phyloP scores from a whole-genome alignment of 177 flowering plant genomes.

The Vitis hybrid region DNA sequence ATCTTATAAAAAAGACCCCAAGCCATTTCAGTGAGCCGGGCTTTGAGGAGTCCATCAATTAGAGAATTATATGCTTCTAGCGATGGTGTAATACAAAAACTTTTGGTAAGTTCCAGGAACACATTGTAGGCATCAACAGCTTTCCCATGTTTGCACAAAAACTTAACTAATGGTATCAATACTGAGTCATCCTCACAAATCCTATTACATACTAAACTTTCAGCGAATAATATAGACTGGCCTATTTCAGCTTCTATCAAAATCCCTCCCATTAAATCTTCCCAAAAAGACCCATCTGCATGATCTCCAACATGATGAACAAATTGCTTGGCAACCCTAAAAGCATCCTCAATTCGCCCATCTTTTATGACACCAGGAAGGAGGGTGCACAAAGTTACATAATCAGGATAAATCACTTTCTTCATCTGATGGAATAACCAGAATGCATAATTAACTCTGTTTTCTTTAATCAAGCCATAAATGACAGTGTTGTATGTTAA shows the following conservation, averaged over 20 bases:
- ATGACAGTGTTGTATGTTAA: constrained; percentile 81
- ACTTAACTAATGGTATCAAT: constrained; percentile 50
- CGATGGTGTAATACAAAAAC: constrained; percentile 45
- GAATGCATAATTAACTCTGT: constrained; percentile 59
- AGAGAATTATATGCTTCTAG: constrained; percentile 52
- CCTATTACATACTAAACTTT: constrained; percentile 39
- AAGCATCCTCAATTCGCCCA: constrained; percentile 57
- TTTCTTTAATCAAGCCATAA: constrained; percentile 63
- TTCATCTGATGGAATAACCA: constrained; percentile 90
- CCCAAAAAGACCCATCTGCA: constrained; percentile 51
- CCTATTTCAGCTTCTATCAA: constrained; percentile 51
- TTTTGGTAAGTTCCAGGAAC: constrained; percentile 50
- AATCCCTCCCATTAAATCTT: constrained; percentile 59
- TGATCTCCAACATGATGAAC: constrained; percentile 22
- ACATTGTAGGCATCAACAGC: constrained; percentile 51
- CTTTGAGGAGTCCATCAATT: constrained; percentile 67
- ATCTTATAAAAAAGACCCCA: constrained; percentile 65
- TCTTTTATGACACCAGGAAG: constrained; percentile 71
- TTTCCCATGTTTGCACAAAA: constrained; percentile 50
- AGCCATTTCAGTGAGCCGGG: constrained; percentile 36
- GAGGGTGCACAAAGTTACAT: constrained; percentile 72
- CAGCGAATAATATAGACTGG: constrained; percentile 50
- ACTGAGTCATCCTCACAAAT: constrained; percentile 57
- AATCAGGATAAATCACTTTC: constrained; percentile 60
- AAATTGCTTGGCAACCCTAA: constrained; percentile 44